Evolutionary conservation across 768 basidiomycete genomes (phyloP).

Genomic region (Chalciporus chontae): DNA sequence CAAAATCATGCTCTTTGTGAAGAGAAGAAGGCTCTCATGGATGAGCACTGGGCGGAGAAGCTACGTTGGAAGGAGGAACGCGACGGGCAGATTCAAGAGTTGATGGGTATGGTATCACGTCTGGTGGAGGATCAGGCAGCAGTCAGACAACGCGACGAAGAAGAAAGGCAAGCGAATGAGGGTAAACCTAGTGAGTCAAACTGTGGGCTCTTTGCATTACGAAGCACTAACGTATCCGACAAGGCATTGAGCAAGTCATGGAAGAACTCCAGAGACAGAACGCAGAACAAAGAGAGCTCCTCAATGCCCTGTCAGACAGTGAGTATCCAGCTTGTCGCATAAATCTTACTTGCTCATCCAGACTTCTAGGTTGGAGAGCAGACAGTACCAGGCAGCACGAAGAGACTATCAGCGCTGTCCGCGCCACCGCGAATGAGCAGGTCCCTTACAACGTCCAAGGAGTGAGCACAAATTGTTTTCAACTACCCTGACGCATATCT

Average conservation of each 20-base stretch:
- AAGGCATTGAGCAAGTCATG: constrained; percentile 61
- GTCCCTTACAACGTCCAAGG: constrained; percentile 83
- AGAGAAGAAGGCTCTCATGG: constrained; percentile 56
- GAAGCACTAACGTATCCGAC: constrained; percentile 9
- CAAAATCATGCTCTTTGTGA: constrained; percentile 60
- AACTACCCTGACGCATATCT: constrained; percentile 1
- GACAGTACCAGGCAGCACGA: constrained; percentile 64
- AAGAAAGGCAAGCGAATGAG: constrained; percentile 50
- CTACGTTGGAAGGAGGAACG: constrained; percentile 54
- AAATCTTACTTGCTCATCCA: constrained; percentile 8
- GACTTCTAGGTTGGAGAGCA: constrained; percentile 57
- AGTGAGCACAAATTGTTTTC: constrained; percentile 40
- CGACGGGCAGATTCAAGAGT: constrained; percentile 50
- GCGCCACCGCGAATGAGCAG: constrained; percentile 68
- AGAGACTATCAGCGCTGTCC: constrained; percentile 65
- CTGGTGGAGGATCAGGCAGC: constrained; percentile 54
- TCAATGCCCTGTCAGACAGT: constrained; percentile 57
- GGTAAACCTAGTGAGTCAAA: constrained; percentile 50
- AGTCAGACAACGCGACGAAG: constrained; percentile 49
- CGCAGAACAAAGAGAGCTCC: constrained; percentile 52
- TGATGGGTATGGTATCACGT: constrained; percentile 59
- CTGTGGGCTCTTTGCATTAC: not conserved
- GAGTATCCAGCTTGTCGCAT: constrained; percentile 19
- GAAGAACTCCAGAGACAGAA: constrained; percentile 59
- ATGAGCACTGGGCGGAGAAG: constrained; percentile 65